A percentile compares a stretch with the other conserved stretches of the same genome.
phyloP scores from a whole-genome alignment of 371 early-diverging fungal species.

The Spiromyces aspiralis region DNA sequence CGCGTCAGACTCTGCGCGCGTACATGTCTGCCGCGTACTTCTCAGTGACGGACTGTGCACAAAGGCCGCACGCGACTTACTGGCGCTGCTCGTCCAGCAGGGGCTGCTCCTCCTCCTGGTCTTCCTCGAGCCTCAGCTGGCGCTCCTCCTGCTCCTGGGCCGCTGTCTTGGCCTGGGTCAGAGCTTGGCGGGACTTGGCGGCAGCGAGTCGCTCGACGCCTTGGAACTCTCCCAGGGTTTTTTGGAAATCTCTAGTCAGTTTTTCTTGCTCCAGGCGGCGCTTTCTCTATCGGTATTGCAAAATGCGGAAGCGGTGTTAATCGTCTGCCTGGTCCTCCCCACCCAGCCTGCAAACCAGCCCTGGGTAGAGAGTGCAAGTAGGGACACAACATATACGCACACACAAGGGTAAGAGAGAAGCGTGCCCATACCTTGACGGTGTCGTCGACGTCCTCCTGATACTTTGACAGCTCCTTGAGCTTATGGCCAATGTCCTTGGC shows the following conservation, averaged over 20 bases:
- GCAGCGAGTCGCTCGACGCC: constrained; percentile 62
- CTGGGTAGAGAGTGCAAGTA: too few species aligned
- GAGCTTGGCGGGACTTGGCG: constrained; percentile 71
- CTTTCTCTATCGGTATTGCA: too few species aligned
- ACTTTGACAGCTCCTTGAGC: constrained; percentile 46
- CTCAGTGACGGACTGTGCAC: too few species aligned
- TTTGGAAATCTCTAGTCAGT: constrained; percentile 84
- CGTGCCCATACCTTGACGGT: background rate
- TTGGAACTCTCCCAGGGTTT: constrained; percentile 76
- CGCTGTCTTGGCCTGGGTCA: constrained; percentile 48
- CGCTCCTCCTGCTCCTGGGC: constrained; percentile 25
- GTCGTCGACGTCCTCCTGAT: constrained; percentile 7
- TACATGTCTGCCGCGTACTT: too few species aligned
- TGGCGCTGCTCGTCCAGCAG: constrained; percentile 40
- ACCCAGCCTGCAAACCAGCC: too few species aligned
- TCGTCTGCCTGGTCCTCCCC: too few species aligned
- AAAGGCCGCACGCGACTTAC: too few species aligned
- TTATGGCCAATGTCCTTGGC: constrained; percentile 60
- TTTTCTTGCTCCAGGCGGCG: constrained; percentile 44
- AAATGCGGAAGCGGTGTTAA: too few species aligned
- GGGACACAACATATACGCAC: background rate
- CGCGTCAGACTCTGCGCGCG: too few species aligned
- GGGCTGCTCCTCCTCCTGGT: constrained; percentile 37
- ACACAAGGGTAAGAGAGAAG: background rate
- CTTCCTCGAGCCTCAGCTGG: constrained; percentile 29